Evolutionary conservation across 2,329 filamentous ascomycete species (phyloP).

Genomic region (Colletotrichum sp.): DNA sequence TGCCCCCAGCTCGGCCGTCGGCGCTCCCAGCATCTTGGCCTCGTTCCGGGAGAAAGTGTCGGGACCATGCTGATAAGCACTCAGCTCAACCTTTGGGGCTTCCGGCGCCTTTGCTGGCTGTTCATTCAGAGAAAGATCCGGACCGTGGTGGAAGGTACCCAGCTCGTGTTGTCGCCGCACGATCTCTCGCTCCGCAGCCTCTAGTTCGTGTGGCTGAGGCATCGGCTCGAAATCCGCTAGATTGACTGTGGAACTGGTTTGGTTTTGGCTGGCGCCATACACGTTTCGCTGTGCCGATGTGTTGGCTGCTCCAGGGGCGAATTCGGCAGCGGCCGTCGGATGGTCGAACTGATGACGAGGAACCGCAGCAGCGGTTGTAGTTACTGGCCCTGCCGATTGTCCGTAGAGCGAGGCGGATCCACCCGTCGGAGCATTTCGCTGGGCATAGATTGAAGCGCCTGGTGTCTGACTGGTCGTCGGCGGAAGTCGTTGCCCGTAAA

Average conservation of each 20-base stretch:
- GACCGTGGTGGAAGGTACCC: constrained; percentile 14
- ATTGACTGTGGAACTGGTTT: constrained; percentile 11
- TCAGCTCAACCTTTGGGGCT: constrained; percentile 4
- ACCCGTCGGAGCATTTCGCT: not conserved
- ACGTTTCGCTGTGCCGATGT: not conserved
- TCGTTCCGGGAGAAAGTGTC: constrained; percentile 10
- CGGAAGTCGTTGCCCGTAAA: not conserved
- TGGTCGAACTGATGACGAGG: constrained; percentile 13
- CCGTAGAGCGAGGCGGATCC: not conserved
- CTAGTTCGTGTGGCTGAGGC: constrained; percentile 12
- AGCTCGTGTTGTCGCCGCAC: constrained; percentile 15
- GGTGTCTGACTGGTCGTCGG: not conserved
- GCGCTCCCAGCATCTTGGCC: constrained; percentile 11
- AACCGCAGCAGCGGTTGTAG: not conserved
- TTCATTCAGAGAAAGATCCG: not conserved
- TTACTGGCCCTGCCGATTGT: not conserved
- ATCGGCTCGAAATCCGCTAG: constrained; percentile 7
- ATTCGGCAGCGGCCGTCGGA: constrained; percentile 1
- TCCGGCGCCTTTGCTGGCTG: not conserved
- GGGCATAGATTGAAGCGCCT: not conserved
- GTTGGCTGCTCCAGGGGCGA: constrained; percentile 1
- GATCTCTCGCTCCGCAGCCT: constrained; percentile 11
- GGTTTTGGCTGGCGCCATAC: not conserved
- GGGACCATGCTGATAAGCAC: constrained; percentile 14
- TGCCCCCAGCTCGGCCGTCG: constrained; percentile 10